A percentile compares a stretch with the other conserved stretches of the same genome.
Evolutionary conservation across 305 asterid species (phyloP).

Genomic region (Fraxinus albicans): DNA sequence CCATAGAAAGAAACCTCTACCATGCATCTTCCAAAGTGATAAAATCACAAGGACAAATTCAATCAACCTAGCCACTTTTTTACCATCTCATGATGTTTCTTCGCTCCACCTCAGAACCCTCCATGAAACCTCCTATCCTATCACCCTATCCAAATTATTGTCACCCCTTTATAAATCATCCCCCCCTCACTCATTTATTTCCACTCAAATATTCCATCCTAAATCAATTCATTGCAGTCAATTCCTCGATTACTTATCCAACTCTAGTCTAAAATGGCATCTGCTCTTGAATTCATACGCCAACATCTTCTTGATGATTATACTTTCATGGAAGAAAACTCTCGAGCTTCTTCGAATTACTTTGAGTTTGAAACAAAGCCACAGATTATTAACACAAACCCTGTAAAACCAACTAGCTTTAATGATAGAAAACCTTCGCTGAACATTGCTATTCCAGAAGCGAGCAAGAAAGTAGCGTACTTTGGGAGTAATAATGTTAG

Average conservation of each 20-base stretch:
- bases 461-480: conserved; percentile 25
- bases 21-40: background rate
- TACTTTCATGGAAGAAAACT: conserved; percentile 28
- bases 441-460: conserved; percentile 35
- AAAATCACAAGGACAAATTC: background rate
- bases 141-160: background rate
- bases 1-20: background rate
- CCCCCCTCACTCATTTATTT: conserved; percentile 25
- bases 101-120: conserved; percentile 22
- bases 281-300: conserved; percentile 47
- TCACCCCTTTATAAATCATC: conserved; percentile 25
- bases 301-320: conserved; percentile 55
- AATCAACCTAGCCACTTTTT: background rate
- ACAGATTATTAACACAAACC: background rate
- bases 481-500: conserved; percentile 2
- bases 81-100: conserved; percentile 23
- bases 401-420: background rate
- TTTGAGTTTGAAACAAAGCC: conserved; percentile 28
- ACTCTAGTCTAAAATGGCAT: conserved; percentile 33
- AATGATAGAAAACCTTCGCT: conserved; percentile 31
- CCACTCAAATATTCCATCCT: conserved; percentile 21
- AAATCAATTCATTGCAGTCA: background rate
- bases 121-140: conserved; percentile 15
- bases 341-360: conserved; percentile 16
- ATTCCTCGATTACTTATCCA: background rate